phyloP scores from a whole-genome alignment of 2,329 filamentous ascomycete genomes.

The Graphiopsis chlorocephala region DNA sequence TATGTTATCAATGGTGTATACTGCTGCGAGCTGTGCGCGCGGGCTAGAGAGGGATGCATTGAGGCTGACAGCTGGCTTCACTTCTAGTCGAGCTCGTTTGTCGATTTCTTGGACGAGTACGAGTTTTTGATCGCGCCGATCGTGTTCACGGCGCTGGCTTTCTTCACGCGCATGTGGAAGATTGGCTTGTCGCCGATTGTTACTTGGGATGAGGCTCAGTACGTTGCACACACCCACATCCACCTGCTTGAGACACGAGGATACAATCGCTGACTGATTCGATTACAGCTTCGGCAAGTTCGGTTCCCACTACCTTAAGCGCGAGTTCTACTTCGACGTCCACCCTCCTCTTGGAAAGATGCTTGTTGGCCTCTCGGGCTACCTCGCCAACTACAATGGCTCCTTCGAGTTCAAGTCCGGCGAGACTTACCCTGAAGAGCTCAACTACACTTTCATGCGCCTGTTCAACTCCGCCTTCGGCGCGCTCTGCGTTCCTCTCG shows the following conservation, averaged over 20 bases:
- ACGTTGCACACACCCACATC: constrained; percentile 35
- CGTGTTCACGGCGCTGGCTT: constrained; percentile 60
- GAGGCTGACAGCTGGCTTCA: constrained; percentile 21
- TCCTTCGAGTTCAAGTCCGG: constrained; percentile 99
- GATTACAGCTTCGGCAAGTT: constrained; percentile 75
- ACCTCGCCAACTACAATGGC: constrained; percentile 95
- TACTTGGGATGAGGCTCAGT: constrained; percentile 76
- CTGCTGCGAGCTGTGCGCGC: not conserved
- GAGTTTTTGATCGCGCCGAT: constrained; percentile 63
- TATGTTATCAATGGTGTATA: constrained; percentile 23
- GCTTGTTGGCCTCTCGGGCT: constrained; percentile 93
- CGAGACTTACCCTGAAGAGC: constrained; percentile 86
- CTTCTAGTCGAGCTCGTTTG: constrained; percentile 49
- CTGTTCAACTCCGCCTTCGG: constrained; percentile 96
- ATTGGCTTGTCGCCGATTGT: constrained; percentile 69
- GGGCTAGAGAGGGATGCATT: constrained; percentile 7
- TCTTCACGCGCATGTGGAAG: constrained; percentile 67
- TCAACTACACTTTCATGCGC: constrained; percentile 98
- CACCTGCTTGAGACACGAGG: not conserved
- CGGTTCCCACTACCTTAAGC: constrained; percentile 97
- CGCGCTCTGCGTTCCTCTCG: constrained; percentile 85
- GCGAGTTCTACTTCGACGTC: constrained; percentile 98
- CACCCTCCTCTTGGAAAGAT: constrained; percentile 97
- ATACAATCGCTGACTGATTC: not conserved
- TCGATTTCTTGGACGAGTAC: constrained; percentile 61